Base-by-base conservation (phyloP, 2,329 filamentous ascomycete species). In the Dactylonectria macrodidyma region DNA sequence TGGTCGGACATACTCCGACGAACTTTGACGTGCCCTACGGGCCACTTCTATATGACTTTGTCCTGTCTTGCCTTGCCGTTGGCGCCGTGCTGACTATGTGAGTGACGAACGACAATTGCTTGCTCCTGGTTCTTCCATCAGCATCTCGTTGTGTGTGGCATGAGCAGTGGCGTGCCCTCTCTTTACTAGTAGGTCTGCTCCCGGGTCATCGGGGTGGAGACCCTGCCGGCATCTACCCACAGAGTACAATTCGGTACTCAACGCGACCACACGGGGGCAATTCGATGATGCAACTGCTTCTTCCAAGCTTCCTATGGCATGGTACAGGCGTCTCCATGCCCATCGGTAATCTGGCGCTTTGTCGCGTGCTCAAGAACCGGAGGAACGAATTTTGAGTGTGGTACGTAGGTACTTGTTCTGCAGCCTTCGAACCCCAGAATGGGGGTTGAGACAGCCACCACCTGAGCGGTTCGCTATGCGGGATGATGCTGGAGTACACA, bases 191-290 rank as follows among this genome's bases (percentile, higher is more conserved):
- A 44, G 48, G 36, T 60, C 58, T 65, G 62, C 33, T 63, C 51
- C 60, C 70, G 71, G 71, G 59, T 55, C 63, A 67, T 73, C 71
- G 71, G 66, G 57, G 71, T 72, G 71, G 70, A 62, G 60, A 71
- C 56, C 12, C 14, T 44, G 24, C 12, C 63, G 56, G 54, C 54
- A 50, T 38, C 64, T 62, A 38, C 50, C 34, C 16, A 50, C 58
- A 34, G 57, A 56, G 26, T 46, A 58, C 38, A 55, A 57, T 22
- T 10, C 30, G 59, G 24, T 38, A 38, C 46, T 46, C 19, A 54
- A 58, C 52, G 52, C 50, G 47, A 59, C 46, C 38, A 44, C 58
- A 47, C 47, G 26, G 41, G 58, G 50, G 47, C 34, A 56, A 52
- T 22, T 30, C 36, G 24, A 59, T 24, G 61, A 59, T 61, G 59